These are phyloP conservation scores for Tetrapisispora phaffii DNA, from an alignment of 805 yeast genomes.

Conservation along the genomic window DNA sequence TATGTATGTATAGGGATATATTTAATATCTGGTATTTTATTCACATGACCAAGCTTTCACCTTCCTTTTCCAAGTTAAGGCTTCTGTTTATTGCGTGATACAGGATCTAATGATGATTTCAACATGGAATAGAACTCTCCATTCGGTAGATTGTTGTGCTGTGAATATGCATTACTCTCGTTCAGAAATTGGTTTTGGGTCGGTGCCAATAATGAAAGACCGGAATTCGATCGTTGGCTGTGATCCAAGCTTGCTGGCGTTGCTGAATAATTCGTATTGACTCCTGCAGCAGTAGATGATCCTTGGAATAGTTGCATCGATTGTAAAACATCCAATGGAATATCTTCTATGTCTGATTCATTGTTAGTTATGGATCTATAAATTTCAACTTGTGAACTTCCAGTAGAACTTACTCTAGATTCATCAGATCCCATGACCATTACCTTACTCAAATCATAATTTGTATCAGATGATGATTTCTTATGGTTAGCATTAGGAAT, in stretches of 20 bases:
- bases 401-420: not conserved
- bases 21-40: not conserved
- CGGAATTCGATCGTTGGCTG: not conserved
- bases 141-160: not conserved
- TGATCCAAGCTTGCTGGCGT: not conserved
- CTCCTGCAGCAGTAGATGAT: not conserved
- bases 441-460: not conserved
- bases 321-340: constrained; percentile 3
- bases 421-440: not conserved
- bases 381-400: not conserved
- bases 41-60: not conserved
- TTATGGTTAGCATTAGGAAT: not conserved
- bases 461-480: not conserved
- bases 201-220: not conserved
- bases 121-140: not conserved
- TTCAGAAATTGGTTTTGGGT: not conserved
- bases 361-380: constrained; percentile 2
- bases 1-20: too few species aligned
- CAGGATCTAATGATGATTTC: constrained; percentile 1
- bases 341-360: constrained; percentile 5
- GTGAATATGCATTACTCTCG: not conserved
- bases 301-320: constrained; percentile 4
- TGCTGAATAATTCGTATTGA: not conserved
- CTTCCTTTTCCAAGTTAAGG: not conserved
- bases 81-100: not conserved